A percentile compares a stretch with the other conserved stretches of the same genome.
phyloP scores from a whole-genome alignment of 2,329 filamentous ascomycete genomes.

The Chaetomium sp. region DNA sequence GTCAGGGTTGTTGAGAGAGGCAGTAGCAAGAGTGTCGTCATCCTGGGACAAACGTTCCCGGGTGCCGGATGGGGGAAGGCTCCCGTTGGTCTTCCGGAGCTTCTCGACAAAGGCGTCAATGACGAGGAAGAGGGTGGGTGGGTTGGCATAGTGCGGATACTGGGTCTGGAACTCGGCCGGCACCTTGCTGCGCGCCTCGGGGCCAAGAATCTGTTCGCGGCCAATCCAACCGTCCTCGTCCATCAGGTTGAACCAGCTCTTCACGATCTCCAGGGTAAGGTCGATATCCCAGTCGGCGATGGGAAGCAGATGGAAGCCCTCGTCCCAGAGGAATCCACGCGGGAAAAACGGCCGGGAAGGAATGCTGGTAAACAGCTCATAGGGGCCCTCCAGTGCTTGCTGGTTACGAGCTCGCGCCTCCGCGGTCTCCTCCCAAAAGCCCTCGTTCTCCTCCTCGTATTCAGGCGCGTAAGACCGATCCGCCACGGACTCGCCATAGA shows the following conservation, averaged over 20 bases:
- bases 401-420: slow-evolving; percentile 64
- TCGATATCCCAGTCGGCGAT: slow-evolving; percentile 93
- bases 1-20: slow-evolving; percentile 61
- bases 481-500: slow-evolving; percentile 80
- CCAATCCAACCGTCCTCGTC: slow-evolving; percentile 97
- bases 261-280: slow-evolving; percentile 77
- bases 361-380: slow-evolving; percentile 83
- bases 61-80: slow-evolving; percentile 31
- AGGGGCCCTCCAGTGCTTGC: slow-evolving; percentile 70
- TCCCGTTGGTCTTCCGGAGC: slow-evolving; percentile 53
- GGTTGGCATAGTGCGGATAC: slow-evolving; percentile 96
- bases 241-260: slow-evolving; percentile 94
- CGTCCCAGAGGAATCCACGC: slow-evolving; percentile 94
- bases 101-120: slow-evolving; percentile 79
- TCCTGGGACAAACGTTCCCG: slow-evolving; percentile 34
- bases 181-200: slow-evolving; percentile 90
- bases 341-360: slow-evolving; percentile 95
- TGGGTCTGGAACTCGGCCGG: slow-evolving; percentile 88
- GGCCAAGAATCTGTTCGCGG: slow-evolving; percentile 87
- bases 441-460: slow-evolving; percentile 91
- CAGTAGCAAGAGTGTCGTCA: slow-evolving; percentile 49
- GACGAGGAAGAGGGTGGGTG: slow-evolving; percentile 87
- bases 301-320: slow-evolving; percentile 89
- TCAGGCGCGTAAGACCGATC: slow-evolving; percentile 88
- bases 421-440: slow-evolving; percentile 89